Conservation (phyloP, 768 basidiomycete species). For the Lactarius pseudohatsudake region DNA sequence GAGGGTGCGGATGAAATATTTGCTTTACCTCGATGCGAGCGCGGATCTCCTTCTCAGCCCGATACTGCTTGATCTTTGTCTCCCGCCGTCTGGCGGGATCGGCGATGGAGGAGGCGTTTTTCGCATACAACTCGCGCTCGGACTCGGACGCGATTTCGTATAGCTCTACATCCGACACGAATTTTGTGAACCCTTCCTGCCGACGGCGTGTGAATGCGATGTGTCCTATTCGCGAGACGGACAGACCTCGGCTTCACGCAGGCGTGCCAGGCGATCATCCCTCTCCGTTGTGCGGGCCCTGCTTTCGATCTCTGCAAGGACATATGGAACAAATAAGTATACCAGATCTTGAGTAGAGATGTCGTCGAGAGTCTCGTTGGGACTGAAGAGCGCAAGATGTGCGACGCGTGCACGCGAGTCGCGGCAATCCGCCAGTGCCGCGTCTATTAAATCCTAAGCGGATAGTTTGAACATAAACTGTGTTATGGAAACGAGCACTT, state of each 20-base stretch:
- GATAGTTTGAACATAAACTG: background rate
- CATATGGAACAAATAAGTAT: conserved; percentile 73
- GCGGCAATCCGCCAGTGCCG: conserved; percentile 55
- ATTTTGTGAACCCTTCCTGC: conserved; percentile 51
- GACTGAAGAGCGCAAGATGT: conserved; percentile 72
- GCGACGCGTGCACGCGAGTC: conserved; percentile 53
- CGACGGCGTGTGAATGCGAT: conserved; percentile 21
- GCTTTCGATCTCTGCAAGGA: conserved; percentile 62
- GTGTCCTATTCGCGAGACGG: background rate
- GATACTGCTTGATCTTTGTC: conserved; percentile 87
- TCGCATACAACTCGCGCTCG: conserved; percentile 56
- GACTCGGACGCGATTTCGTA: conserved; percentile 66
- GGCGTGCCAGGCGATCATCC: conserved; percentile 53
- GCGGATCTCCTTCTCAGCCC: conserved; percentile 79
- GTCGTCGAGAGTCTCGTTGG: conserved; percentile 82
- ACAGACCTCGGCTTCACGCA: conserved; percentile 61
- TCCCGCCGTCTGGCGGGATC: conserved; percentile 78
- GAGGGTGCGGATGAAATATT: background rate
- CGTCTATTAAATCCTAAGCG: conserved; percentile 56
- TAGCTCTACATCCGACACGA: conserved; percentile 52
- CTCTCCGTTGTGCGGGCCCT: conserved; percentile 56
- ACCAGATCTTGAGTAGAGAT: conserved; percentile 73
- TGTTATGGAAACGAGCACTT: background rate
- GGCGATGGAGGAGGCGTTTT: conserved; percentile 45
- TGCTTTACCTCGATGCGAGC: conserved; percentile 60